A percentile compares a stretch with the other conserved stretches of the same genome.
Evolutionary conservation across 2,329 filamentous ascomycete genomes (phyloP).

Genomic region (Colletotrichum tropicicola): DNA sequence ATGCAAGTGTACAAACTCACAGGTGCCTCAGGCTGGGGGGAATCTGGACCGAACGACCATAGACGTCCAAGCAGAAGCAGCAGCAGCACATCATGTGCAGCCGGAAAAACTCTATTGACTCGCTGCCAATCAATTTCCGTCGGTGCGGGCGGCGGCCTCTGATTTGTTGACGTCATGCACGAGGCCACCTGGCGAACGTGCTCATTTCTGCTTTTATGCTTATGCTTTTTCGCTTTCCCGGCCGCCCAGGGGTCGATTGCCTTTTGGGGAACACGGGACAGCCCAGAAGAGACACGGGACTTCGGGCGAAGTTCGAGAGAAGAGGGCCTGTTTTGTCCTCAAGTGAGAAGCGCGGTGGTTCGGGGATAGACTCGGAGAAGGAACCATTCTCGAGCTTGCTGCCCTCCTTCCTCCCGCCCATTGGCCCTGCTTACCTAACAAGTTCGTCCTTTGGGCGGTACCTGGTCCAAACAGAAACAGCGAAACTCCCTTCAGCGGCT

Average conservation of each 20-base stretch:
- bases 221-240: not conserved
- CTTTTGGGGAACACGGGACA: too few relatives aligned
- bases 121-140: slow-evolving; percentile 11
- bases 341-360: too few relatives aligned
- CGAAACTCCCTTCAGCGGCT: not conserved
- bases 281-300: too few relatives aligned
- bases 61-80: not conserved
- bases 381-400: not conserved
- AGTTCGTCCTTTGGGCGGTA: too few relatives aligned
- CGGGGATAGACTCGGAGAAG: too few relatives aligned
- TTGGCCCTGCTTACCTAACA: slow-evolving; percentile 1
- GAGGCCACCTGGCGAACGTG: not conserved
- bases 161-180: slow-evolving; percentile 23
- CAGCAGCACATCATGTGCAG: not conserved
- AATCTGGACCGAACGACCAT: too few relatives aligned
- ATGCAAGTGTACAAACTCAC: not conserved
- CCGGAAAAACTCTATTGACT: not conserved
- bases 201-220: slow-evolving; percentile 26
- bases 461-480: not conserved
- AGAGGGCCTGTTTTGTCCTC: too few relatives aligned
- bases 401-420: not conserved
- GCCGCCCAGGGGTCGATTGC: slow-evolving; percentile 11
- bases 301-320: too few relatives aligned
- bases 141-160: not conserved
- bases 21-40: too few relatives aligned